Conservation (phyloP, 208 protist genomes). For the Trichomonas tenax region DNA sequence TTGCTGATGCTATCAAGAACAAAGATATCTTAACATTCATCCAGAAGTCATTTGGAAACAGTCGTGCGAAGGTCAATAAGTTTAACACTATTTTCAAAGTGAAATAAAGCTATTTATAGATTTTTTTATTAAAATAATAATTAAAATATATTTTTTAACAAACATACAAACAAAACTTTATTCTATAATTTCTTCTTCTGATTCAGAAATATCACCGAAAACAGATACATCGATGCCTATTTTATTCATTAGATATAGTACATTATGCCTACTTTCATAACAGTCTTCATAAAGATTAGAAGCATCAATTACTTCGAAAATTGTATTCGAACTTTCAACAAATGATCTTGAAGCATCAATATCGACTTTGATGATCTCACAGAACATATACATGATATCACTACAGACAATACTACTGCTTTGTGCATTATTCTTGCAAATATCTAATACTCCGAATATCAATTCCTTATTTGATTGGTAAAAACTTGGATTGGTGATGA, state of each 20-base stretch:
- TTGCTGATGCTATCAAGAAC: background rate
- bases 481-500: background rate
- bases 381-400: background rate
- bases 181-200: background rate
- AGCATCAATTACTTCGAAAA: background rate
- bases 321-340: background rate
- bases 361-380: background rate
- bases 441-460: background rate
- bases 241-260: background rate
- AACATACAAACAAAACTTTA: no score
- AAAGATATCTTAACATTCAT: background rate
- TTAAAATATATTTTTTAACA: no score
- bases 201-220: background rate
- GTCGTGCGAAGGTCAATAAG: background rate
- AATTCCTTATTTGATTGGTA: background rate
- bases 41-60: background rate
- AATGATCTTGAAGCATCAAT: background rate
- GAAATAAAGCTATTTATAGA: background rate
- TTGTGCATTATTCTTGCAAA: background rate
- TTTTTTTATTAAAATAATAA: no score
- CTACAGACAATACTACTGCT: background rate
- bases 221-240: background rate
- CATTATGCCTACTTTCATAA: background rate
- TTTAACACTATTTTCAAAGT: background rate
- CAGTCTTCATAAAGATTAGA: background rate